Percentiles rank a stretch among this genome's conserved stretches.
These are phyloP conservation scores for Dryas integrifolia DNA, from an alignment of 331 rosid genomes.

Conservation along the genomic window DNA sequence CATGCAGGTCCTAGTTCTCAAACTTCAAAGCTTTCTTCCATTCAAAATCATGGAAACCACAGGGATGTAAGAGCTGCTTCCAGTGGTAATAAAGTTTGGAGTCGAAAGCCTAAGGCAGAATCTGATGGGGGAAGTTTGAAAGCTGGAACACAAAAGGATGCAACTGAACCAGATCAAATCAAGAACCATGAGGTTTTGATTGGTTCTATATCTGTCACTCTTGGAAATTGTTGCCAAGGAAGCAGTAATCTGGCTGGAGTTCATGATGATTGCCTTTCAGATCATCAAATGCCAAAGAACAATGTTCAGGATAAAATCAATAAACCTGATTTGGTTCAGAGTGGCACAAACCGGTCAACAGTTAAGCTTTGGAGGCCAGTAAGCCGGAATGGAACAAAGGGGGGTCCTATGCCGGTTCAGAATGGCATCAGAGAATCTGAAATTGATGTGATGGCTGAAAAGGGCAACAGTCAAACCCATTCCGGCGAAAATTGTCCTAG, in stretches of 20 bases:
- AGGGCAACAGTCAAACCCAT: conserved; percentile 30
- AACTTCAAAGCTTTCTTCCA: conserved; percentile 37
- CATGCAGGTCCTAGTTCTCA: conserved; percentile 45
- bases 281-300: conserved; percentile 41
- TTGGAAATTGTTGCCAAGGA: conserved; percentile 53
- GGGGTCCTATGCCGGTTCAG: conserved; percentile 37
- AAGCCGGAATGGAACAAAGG: conserved; percentile 38
- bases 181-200: conserved; percentile 63
- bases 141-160: conserved; percentile 37
- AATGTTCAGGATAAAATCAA: conserved; percentile 42
- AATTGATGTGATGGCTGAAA: conserved; percentile 30
- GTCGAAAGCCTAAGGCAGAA: conserved; percentile 59
- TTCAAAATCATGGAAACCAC: conserved; percentile 45
- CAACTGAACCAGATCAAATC: conserved; percentile 31
- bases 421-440: conserved; percentile 37
- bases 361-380: conserved; percentile 60
- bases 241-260: conserved; percentile 32
- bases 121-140: conserved; percentile 37
- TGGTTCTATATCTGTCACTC: conserved; percentile 72
- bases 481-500: conserved; percentile 34
- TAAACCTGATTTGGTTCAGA: conserved; percentile 39
- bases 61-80: conserved; percentile 40
- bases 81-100: conserved; percentile 51
- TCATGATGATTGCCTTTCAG: conserved; percentile 33
- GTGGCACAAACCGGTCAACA: conserved; percentile 37